phyloP scores from a whole-genome alignment of 345 rosid species.

The Hypericum perforatum region DNA sequence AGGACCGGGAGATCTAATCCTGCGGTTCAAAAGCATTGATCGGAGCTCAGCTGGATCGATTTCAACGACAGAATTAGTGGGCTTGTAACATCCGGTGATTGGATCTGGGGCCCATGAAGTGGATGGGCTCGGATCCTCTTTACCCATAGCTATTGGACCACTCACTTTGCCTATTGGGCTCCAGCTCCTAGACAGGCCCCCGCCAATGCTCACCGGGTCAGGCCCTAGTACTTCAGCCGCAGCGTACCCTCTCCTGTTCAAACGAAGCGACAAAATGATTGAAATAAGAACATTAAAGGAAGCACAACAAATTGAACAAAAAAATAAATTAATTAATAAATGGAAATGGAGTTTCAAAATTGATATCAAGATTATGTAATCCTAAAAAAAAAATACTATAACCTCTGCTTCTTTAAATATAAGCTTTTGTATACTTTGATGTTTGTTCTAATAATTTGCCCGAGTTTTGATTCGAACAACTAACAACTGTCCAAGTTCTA shows the following conservation, averaged over 20 bases:
- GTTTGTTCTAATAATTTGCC: too few species aligned
- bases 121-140: constrained; percentile 24
- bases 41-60: constrained; percentile 61
- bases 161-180: constrained; percentile 29
- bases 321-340: neutral
- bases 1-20: constrained; percentile 12
- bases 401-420: too few species aligned
- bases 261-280: too few species aligned
- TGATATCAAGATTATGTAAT: too few species aligned
- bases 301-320: neutral
- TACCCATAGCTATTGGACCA: constrained; percentile 15
- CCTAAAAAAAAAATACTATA: too few species aligned
- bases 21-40: constrained; percentile 45
- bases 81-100: constrained; percentile 61
- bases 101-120: constrained; percentile 71
- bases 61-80: constrained; percentile 38
- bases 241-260: constrained; percentile 36
- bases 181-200: constrained; percentile 23
- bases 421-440: too few species aligned
- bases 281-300: neutral
- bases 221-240: constrained; percentile 22
- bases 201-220: constrained; percentile 14
- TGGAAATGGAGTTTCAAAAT: neutral
- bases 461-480: too few species aligned
- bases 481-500: too few species aligned